Percentiles rank a stretch among this genome's conserved stretches.
phyloP scores from a whole-genome alignment of 2,329 filamentous ascomycete species.

The Aspergillus terreus region DNA sequence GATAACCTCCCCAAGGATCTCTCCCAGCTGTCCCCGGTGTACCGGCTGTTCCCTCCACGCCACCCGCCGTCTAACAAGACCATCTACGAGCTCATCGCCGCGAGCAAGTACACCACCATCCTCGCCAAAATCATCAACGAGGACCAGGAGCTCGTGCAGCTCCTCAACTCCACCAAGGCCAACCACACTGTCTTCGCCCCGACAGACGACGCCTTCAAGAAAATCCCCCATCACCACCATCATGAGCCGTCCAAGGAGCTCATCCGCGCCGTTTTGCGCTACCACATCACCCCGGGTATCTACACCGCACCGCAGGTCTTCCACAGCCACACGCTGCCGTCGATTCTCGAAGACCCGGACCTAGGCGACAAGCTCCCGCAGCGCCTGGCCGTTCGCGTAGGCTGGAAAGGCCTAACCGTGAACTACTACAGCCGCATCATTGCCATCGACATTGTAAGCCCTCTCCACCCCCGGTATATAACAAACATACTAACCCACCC shows the following conservation, averaged over 20 bases:
- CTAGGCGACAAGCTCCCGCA: slow-evolving; percentile 64
- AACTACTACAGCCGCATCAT: slow-evolving; percentile 75
- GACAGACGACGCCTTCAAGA: slow-evolving; percentile 70
- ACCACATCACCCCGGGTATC: slow-evolving; percentile 68
- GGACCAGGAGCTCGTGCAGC: slow-evolving; percentile 65
- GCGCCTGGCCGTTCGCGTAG: slow-evolving; percentile 66
- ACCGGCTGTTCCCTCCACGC: slow-evolving; percentile 16
- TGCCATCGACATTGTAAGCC: slow-evolving; percentile 62
- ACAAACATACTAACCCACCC: not conserved
- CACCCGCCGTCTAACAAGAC: slow-evolving; percentile 59
- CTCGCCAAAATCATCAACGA: slow-evolving; percentile 73
- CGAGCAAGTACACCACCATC: slow-evolving; percentile 71
- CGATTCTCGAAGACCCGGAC: slow-evolving; percentile 54
- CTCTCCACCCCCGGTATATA: slow-evolving; percentile 62
- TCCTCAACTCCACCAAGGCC: slow-evolving; percentile 68
- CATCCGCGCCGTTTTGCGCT: slow-evolving; percentile 65
- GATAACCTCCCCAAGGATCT: slow-evolving; percentile 8
- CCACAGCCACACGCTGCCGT: slow-evolving; percentile 69
- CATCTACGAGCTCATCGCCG: slow-evolving; percentile 74
- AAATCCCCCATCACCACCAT: slow-evolving; percentile 45
- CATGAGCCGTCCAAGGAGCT: slow-evolving; percentile 65
- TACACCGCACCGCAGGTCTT: slow-evolving; percentile 67
- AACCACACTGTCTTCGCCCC: slow-evolving; percentile 84
- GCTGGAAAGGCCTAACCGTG: slow-evolving; percentile 61
- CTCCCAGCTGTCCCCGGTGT: slow-evolving; percentile 1